Percentiles rank a stretch among this genome's conserved stretches.
Conservation (phyloP, 768 basidiomycete species). For the Hemileccinum impolitum region DNA sequence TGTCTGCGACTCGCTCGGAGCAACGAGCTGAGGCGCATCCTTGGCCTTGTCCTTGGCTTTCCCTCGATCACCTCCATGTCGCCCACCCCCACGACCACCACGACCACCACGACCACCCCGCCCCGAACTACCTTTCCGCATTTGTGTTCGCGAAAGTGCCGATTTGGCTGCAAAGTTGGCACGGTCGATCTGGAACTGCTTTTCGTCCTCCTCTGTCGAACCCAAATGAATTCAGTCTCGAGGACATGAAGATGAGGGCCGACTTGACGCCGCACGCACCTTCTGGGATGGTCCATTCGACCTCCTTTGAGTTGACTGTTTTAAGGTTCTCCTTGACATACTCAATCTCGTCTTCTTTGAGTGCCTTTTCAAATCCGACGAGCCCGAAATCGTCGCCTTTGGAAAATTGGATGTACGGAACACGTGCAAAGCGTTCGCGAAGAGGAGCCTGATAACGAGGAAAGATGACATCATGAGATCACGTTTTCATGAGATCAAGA, state of each 20-base stretch:
- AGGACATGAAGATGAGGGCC: too few species aligned
- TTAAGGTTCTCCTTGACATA: constrained; percentile 64
- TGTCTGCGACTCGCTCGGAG: constrained; percentile 40
- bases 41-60: constrained; percentile 15
- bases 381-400: constrained; percentile 46
- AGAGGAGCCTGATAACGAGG: constrained; percentile 36
- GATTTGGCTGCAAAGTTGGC: constrained; percentile 65
- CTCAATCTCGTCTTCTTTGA: constrained; percentile 71
- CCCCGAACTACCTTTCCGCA: constrained; percentile 33
- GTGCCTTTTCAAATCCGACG: constrained; percentile 56
- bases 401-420: constrained; percentile 47
- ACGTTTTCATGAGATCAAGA: not conserved
- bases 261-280: constrained; percentile 38
- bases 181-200: constrained; percentile 69
- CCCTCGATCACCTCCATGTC: constrained; percentile 21
- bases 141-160: constrained; percentile 37
- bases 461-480: not conserved
- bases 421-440: constrained; percentile 43
- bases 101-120: constrained; percentile 48
- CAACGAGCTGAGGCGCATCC: constrained; percentile 18
- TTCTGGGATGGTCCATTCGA: constrained; percentile 60
- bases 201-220: constrained; percentile 66
- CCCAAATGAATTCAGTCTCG: not conserved
- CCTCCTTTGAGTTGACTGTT: constrained; percentile 59
- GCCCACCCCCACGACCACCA: constrained; percentile 36